Conservation (phyloP, 495 filamentous ascomycete species). For the Hypoxylon subgilvum region DNA sequence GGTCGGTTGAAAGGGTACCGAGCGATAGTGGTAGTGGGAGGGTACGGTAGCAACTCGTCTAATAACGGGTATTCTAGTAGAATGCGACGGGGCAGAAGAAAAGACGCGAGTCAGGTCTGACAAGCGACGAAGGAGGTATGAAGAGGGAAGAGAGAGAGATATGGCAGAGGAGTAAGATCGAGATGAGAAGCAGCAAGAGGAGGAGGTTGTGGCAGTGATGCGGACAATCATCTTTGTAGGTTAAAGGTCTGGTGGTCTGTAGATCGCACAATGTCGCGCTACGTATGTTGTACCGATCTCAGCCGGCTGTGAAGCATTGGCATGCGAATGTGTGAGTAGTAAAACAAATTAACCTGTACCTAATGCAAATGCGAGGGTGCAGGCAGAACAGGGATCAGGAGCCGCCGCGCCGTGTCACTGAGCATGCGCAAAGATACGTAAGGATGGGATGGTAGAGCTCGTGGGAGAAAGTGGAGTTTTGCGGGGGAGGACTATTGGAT, state of each 20-base stretch:
- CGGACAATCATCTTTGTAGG: constrained; percentile 30
- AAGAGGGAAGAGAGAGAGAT: constrained; percentile 26
- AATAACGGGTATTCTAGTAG: constrained; percentile 13
- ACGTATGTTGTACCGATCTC: constrained; percentile 31
- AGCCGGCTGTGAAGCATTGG: constrained; percentile 28
- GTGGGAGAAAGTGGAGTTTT: constrained; percentile 23
- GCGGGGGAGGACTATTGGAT: constrained; percentile 21
- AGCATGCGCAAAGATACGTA: constrained; percentile 7
- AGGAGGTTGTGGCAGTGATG: constrained; percentile 27
- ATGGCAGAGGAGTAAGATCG: constrained; percentile 1
- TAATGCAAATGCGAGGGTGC: constrained; percentile 24
- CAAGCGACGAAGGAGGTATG: constrained; percentile 11
- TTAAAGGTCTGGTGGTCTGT: constrained; percentile 2
- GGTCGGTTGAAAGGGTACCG: constrained; percentile 31
- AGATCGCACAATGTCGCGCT: constrained; percentile 35
- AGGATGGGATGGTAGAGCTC: constrained; percentile 14
- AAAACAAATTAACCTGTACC: no score
- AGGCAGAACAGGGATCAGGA: constrained; percentile 21
- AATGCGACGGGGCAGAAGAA: constrained; percentile 17
- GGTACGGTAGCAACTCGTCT: constrained; percentile 3
- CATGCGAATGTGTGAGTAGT: constrained; percentile 24
- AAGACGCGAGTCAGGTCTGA: constrained; percentile 15
- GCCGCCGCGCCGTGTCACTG: constrained; percentile 31
- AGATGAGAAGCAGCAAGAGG: constrained; percentile 14
- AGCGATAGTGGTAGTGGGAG: no score